These are phyloP conservation scores for Tetracladium maxilliforme DNA, from an alignment of 2,329 filamentous ascomycete genomes.

Conservation along the genomic window DNA sequence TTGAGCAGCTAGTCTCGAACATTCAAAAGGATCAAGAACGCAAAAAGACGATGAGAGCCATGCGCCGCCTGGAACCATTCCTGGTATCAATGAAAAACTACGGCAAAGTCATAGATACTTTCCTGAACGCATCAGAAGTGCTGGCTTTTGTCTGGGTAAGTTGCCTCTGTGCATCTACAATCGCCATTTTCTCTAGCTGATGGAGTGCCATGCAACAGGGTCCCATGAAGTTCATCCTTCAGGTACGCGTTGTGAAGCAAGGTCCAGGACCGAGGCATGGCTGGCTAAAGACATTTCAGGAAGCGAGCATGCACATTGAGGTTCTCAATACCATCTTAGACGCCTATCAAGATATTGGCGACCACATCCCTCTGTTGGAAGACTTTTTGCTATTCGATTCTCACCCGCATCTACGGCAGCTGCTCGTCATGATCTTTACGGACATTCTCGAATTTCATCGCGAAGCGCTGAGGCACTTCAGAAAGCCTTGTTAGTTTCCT, in stretches of 20 bases:
- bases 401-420: conserved; percentile 13
- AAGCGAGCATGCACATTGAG: conserved; percentile 15
- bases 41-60: conserved; percentile 10
- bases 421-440: conserved; percentile 17
- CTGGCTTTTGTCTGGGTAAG: conserved; percentile 20
- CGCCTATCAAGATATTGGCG: conserved; percentile 21
- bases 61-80: conserved; percentile 13
- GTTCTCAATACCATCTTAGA: conserved; percentile 19
- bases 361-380: conserved; percentile 18
- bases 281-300: conserved; percentile 5
- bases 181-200: too few relatives aligned
- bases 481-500: conserved; percentile 8
- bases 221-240: conserved; percentile 20
- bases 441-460: conserved; percentile 23
- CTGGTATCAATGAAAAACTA: conserved; percentile 20
- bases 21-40: conserved; percentile 15
- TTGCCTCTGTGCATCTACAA: too few relatives aligned
- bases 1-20: conserved; percentile 6
- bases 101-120: conserved; percentile 18
- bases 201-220: too few relatives aligned
- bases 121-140: conserved; percentile 14
- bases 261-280: neutral
- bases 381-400: conserved; percentile 16
- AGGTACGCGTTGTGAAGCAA: conserved; percentile 6
- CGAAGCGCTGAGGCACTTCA: conserved; percentile 14